Conservation (phyloP, 2,329 filamentous ascomycete species). For the Phaeoacremonium minimum region DNA sequence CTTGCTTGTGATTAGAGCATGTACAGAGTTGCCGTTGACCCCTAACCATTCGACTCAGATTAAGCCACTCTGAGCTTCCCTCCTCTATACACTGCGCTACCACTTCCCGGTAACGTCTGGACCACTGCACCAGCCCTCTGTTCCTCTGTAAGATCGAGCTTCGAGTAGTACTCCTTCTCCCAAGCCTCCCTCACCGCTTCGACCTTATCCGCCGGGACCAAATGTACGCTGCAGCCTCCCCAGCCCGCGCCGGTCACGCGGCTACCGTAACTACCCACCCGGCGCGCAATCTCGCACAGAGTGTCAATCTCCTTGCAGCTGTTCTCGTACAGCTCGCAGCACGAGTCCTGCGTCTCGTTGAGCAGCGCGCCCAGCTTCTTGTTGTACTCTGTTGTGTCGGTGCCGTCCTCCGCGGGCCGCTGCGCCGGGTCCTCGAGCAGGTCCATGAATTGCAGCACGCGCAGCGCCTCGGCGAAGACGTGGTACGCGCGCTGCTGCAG, state of each 20-base stretch:
- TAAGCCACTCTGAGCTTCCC: no score
- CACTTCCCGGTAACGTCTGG: conserved; percentile 80
- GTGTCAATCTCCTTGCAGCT: conserved; percentile 90
- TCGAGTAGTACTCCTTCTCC: conserved; percentile 77
- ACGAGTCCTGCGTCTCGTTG: conserved; percentile 86
- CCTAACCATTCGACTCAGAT: no score
- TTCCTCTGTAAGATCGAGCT: conserved; percentile 61
- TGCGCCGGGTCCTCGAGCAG: conserved; percentile 58
- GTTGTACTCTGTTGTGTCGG: conserved; percentile 59
- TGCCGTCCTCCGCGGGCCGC: conserved; percentile 29
- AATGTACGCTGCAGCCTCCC: conserved; percentile 93
- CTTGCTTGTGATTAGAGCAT: no score
- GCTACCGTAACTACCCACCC: conserved; percentile 78
- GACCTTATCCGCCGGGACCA: conserved; percentile 81
- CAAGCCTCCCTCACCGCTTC: conserved; percentile 72
- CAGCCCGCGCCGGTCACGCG: conserved; percentile 90
- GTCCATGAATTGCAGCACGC: conserved; percentile 78
- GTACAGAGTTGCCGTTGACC: no score
- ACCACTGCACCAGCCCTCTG: conserved; percentile 77
- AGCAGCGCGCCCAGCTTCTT: conserved; percentile 72
- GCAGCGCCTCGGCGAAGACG: conserved; percentile 83
- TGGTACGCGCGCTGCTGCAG: conserved; percentile 84
- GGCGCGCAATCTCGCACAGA: conserved; percentile 74
- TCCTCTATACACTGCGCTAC: conserved; percentile 57
- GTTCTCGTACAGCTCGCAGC: conserved; percentile 84